Evolutionary conservation across 768 basidiomycete species (phyloP).

Genomic region (Kwoniella bestiolae): DNA sequence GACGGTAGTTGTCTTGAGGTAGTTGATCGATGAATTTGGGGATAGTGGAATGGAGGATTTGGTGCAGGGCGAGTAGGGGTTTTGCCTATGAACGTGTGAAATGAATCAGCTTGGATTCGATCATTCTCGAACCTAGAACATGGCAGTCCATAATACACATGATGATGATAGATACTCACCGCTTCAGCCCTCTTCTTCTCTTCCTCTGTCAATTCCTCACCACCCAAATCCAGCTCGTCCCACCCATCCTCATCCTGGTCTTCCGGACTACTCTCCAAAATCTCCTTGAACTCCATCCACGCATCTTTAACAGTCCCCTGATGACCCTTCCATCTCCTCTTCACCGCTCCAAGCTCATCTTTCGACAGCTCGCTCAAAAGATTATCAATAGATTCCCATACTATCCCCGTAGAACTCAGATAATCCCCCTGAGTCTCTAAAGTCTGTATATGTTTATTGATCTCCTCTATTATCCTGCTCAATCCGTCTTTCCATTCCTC

Average conservation of each 20-base stretch:
- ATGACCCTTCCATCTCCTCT: conserved; percentile 35
- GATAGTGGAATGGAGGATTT: conserved; percentile 40
- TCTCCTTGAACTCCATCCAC: conserved; percentile 50
- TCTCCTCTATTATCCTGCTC: conserved; percentile 19
- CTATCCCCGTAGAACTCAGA: conserved; percentile 39
- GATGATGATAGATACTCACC: conserved; percentile 25
- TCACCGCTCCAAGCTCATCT: conserved; percentile 31
- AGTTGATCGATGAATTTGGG: conserved; percentile 27
- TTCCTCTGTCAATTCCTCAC: conserved; percentile 30
- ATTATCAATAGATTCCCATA: conserved; percentile 47
- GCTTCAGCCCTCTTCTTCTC: conserved; percentile 31
- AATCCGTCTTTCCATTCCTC: conserved; percentile 44
- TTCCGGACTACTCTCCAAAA: conserved; percentile 34
- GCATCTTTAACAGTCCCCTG: conserved; percentile 45
- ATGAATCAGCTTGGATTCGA: no score
- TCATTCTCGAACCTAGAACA: no score
- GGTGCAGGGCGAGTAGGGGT: conserved; percentile 43
- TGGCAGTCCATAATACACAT: no score
- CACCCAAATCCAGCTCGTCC: conserved; percentile 34
- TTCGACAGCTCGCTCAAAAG: conserved; percentile 18
- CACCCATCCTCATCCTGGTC: conserved; percentile 26
- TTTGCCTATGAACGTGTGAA: conserved; percentile 38
- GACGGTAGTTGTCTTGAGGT: conserved; percentile 14
- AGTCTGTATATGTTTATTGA: conserved; percentile 18
- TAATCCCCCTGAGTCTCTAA: conserved; percentile 30